phyloP scores from a whole-genome alignment of 179 eudicot species.

The Beta corolliflora region DNA sequence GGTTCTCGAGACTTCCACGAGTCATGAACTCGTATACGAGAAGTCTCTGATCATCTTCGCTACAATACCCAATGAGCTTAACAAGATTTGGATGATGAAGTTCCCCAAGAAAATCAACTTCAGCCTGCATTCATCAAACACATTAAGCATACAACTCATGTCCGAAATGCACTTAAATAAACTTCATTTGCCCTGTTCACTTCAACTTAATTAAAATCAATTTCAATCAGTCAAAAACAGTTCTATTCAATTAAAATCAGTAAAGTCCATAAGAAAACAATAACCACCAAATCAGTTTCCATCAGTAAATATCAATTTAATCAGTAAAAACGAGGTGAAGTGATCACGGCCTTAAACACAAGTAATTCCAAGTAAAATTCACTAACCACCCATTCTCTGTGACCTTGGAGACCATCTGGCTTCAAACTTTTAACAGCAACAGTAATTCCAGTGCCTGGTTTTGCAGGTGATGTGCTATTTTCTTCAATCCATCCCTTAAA shows the following conservation, averaged over 20 bases:
- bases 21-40: conserved; percentile 54
- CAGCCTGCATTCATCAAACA: conserved; percentile 43
- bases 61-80: conserved; percentile 53
- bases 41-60: conserved; percentile 52
- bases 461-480: conserved; percentile 47
- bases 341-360: background rate
- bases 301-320: no score
- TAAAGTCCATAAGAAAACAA: no score
- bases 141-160: conserved; percentile 9
- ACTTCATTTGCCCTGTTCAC: background rate
- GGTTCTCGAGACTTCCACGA: conserved; percentile 58
- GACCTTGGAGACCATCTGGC: conserved; percentile 50
- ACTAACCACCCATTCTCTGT: conserved; percentile 67
- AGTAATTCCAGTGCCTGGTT: conserved; percentile 48
- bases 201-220: no score
- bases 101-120: conserved; percentile 51
- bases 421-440: conserved; percentile 53
- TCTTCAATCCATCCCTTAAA: conserved; percentile 57
- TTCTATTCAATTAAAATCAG: no score
- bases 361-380: background rate
- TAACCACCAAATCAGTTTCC: no score
- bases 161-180: conserved; percentile 12
- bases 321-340: no score
- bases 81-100: conserved; percentile 57
- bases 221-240: no score